Evolutionary conservation across 1,284 basidiomycete species (phyloP), one percentile per base, ranked within the genome.

Genomic region (Pascua guehoae): DNA sequence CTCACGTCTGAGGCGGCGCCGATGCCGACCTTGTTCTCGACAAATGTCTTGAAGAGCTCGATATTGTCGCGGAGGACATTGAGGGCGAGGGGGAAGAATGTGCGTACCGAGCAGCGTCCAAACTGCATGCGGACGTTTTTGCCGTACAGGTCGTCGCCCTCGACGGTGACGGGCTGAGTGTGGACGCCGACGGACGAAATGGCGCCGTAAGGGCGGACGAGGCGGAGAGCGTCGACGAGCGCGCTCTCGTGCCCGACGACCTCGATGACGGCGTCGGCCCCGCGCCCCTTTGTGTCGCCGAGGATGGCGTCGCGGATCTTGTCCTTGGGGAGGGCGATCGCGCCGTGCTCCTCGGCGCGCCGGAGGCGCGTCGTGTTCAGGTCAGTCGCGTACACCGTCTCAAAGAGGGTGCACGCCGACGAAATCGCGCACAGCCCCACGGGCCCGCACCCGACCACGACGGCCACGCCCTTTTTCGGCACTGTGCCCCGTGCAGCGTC

Each of bases 101-200:
- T 84, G 14, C 86, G 82, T 8, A 89, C 91, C 15, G 89, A 90
- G 69, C 91, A 95, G 15, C 91, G 82, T 10, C 91, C 92, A 50
- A 74, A 75, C 64, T 74, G 72, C 38, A 73, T 47, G 10, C 67
- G 65, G 10, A 70, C 52, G 52, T 92, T 93, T 77, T 92, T 91
- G 76, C 85, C 81, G 75, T 94, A 95, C 44, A 89, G 73, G 46
- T 85, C 78, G 9, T 70, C 69, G 8, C 80, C 81, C 8, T 70
- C 63, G 16, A 81, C 54, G 1, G 66, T 52, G 50, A 69, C 48
- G 10, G 59, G 60, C 38, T 60, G 56, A 39, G 57, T 65, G 65
- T 79, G 77, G 14, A 89, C 87, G 8, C 91, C 91, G 17, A 90
- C 88, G 7, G 87, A 89, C 39, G 82, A 83, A 58, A 94, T 85